Base-by-base conservation (phyloP, 2,329 filamentous ascomycete genomes). In the Fusarium sp. region DNA sequence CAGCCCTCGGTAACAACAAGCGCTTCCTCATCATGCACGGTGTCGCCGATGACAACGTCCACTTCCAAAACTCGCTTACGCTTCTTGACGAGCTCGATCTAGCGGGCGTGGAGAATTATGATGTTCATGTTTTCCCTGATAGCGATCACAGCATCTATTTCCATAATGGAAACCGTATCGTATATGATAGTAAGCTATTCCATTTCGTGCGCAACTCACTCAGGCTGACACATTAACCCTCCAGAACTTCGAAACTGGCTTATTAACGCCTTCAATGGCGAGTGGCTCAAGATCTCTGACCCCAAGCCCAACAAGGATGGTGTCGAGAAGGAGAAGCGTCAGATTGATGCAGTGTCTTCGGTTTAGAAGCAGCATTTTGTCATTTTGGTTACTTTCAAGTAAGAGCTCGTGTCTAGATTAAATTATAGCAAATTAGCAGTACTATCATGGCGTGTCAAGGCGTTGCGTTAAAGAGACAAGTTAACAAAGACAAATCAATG, bases 21-120 rank as follows among this genome's bases (percentile, higher is more conserved):
- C 90, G 95, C 31, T 99, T 98, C 82, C 83, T 99, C 37, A 78
- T 99, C 72, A 97, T 98, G 92, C 96, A 99, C 76, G 96, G 96
- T 70, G 88, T 94, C n/a, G 91, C 92, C 10, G 96, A 99, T 75
- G 96, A 99, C 79, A 99, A 99, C 74, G 96, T 99, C 14, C 96
- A 99, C 78, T 89, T 97, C 79, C 96, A 99, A 79, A 98, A 97
- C 78, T 94, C 94, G 1, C 85, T 98, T 58, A 92, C 90, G 3
- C 80, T 99, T 64, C 83, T 99, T 45, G 96, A 99, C 77, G 90
- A 90, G 72, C 84, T 99, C 42, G 93, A 99, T 80, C 74, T 97
- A 51, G 90, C 84, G 1, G 87, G 88, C 14, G 87, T 97, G 5
- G 90, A 95, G 78, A 99, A 99, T 75, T 99, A 98, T 74, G 96